phyloP scores from a whole-genome alignment of 2,329 filamentous ascomycete species.

The Xylaria sp. region DNA sequence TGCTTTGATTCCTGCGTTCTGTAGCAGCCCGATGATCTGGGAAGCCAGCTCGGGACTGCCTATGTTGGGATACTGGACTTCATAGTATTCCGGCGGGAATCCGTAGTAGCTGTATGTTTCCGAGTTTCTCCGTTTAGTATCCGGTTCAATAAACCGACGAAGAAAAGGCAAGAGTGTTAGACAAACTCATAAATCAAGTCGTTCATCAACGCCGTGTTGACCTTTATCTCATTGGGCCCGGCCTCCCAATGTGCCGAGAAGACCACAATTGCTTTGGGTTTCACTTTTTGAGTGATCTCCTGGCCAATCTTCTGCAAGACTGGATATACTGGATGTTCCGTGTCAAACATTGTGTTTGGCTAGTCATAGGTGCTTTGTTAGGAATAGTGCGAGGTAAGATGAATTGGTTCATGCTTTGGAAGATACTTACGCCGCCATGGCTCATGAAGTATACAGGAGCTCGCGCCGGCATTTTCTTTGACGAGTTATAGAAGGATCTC shows the following conservation, averaged over 20 bases:
- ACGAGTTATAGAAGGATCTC: slow-evolving; percentile 22
- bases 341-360: slow-evolving; percentile 76
- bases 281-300: slow-evolving; percentile 76
- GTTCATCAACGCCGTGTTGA: slow-evolving; percentile 72
- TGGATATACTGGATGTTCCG: slow-evolving; percentile 72
- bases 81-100: slow-evolving; percentile 75
- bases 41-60: slow-evolving; percentile 69
- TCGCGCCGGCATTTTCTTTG: slow-evolving; percentile 44
- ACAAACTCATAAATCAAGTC: slow-evolving; percentile 75
- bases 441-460: slow-evolving; percentile 62
- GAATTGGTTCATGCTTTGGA: not conserved
- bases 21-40: slow-evolving; percentile 65
- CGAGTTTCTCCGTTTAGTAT: slow-evolving; percentile 23
- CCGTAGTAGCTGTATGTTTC: slow-evolving; percentile 68
- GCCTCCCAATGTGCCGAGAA: slow-evolving; percentile 84
- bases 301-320: slow-evolving; percentile 72
- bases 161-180: not conserved
- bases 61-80: slow-evolving; percentile 71
- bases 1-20: slow-evolving; percentile 67
- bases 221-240: slow-evolving; percentile 63
- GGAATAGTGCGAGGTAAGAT: not conserved
- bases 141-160: not conserved
- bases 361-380: slow-evolving; percentile 36
- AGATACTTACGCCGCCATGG: slow-evolving; percentile 58
- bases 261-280: slow-evolving; percentile 77